Evolutionary conservation across 2,329 filamentous ascomycete species (phyloP), one percentile per base, ranked within the genome.

Genomic region (Lecanicillium sp.): DNA sequence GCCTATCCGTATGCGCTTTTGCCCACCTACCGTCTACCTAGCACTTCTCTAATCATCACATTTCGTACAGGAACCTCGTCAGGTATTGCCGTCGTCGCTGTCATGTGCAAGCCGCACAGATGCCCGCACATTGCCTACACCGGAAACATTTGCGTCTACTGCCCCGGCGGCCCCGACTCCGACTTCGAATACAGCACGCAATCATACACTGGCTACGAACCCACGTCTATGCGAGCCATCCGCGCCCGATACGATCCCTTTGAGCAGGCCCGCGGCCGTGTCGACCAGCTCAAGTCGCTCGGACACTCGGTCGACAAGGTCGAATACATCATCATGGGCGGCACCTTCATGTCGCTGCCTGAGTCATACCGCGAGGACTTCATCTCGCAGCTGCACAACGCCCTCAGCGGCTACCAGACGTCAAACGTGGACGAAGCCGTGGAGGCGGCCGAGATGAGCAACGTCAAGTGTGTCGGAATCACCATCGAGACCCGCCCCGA

Each of bases 151-250:
- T 98, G 92, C 61, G 92, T 98, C 44, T 98, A 98, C 66, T 98
- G 92, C 57, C 92, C 92, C 9, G 92, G 92, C 49, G 92, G 92
- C 2, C 94, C 94, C 8, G 92, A 98, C 58, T 96, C 89, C 36
- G 94, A 98, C 58, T 98, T 98, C 54, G 92, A 98, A 62, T 98
- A 98, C 64, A 96, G 89, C 53, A 98, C 92, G 8, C 92, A 98
- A 59, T 97, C 90, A 5, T 98, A 98, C 59, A 98, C 92, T 1
- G 92, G 92, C 40, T 98, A 98, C 60, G 92, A 98, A 57, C 92
- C 92, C 2, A 98, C 92, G 0, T 96, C 89, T 3, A 98, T 98
- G 92, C 82, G 92, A 51, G 92, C 92, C 36, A 98, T 98, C 50
- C 83, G 94, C 45, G 92, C 92, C 22, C 80, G 94, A 36, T 98